Conservation (phyloP, 2,329 filamentous ascomycete species). For the Escovopsis sp. region DNA sequence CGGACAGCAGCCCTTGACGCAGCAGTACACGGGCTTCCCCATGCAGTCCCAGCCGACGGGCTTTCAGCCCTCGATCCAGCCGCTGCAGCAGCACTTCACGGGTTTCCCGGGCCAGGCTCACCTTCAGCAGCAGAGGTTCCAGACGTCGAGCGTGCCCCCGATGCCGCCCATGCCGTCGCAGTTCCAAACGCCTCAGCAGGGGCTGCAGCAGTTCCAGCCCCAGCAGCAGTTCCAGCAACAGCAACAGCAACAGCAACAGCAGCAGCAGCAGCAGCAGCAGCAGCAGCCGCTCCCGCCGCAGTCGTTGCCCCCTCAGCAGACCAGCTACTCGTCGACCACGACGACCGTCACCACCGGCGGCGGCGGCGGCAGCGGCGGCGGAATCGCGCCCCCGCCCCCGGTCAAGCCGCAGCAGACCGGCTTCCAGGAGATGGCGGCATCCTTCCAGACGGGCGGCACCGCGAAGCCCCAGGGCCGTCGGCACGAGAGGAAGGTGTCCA, state of each 20-base stretch:
- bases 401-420: constrained; percentile 53
- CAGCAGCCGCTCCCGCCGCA: constrained; percentile 12
- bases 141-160: constrained; percentile 38
- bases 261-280: constrained; percentile 23
- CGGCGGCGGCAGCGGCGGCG: too few species aligned
- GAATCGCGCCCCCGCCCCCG: constrained; percentile 37
- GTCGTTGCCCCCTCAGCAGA: constrained; percentile 25
- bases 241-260: constrained; percentile 32
- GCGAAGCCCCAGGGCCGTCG: constrained; percentile 29
- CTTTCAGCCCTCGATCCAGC: constrained; percentile 41
- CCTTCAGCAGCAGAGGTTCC: constrained; percentile 46
- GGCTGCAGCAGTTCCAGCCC: constrained; percentile 24
- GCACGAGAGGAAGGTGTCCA: constrained; percentile 42
- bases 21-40: constrained; percentile 47
- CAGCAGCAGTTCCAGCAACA: constrained; percentile 18
- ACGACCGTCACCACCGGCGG: constrained; percentile 35
- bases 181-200: constrained; percentile 35
- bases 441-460: constrained; percentile 39
- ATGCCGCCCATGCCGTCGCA: constrained; percentile 45
- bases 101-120: constrained; percentile 38
- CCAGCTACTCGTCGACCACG: constrained; percentile 30
- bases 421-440: constrained; percentile 51
- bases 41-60: constrained; percentile 29
- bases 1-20: constrained; percentile 32
- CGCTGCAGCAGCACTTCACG: constrained; percentile 52